Percentiles rank a stretch among this genome's conserved stretches.
These are phyloP conservation scores for Herpetomonas muscarum DNA, from an alignment of 208 protist genomes.

Conservation along the genomic window DNA sequence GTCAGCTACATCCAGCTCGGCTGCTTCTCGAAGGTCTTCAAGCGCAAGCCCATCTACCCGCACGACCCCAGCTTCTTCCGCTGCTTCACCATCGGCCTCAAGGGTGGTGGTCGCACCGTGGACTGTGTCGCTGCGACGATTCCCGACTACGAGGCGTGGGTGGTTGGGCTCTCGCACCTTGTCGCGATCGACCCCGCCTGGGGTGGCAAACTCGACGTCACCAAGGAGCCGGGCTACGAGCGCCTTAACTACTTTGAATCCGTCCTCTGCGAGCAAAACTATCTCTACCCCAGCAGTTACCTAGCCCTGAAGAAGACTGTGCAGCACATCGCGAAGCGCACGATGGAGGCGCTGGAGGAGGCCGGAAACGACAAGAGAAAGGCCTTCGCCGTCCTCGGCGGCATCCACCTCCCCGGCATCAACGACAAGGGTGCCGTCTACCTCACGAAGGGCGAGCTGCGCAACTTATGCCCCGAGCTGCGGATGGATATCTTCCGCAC, in stretches of 20 bases:
- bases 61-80: slow-evolving; percentile 77
- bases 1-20: slow-evolving; percentile 88
- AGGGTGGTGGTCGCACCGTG: slow-evolving; percentile 78
- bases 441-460: slow-evolving; percentile 90
- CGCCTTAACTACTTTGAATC: slow-evolving; percentile 79
- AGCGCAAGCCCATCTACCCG: slow-evolving; percentile 55
- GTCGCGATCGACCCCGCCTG: slow-evolving; percentile 84
- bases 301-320: slow-evolving; percentile 76
- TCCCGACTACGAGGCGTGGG: slow-evolving; percentile 92
- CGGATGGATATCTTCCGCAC: slow-evolving; percentile 86
- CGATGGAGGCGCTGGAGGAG: slow-evolving; percentile 47
- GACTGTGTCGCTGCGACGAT: slow-evolving; percentile 85
- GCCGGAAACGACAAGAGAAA: slow-evolving; percentile 67
- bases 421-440: slow-evolving; percentile 81
- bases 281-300: slow-evolving; percentile 81
- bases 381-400: slow-evolving; percentile 55
- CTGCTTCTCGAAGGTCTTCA: slow-evolving; percentile 91
- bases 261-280: slow-evolving; percentile 79
- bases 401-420: slow-evolving; percentile 79
- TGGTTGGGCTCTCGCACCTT: slow-evolving; percentile 82
- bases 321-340: slow-evolving; percentile 29
- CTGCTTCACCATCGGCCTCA: slow-evolving; percentile 85
- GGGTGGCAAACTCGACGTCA: slow-evolving; percentile 87
- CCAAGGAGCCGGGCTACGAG: slow-evolving; percentile 54
- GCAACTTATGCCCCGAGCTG: slow-evolving; percentile 56